Percentiles rank a stretch among this genome's conserved stretches.
phyloP scores from a whole-genome alignment of 768 basidiomycete genomes.

The Cubamyces sp. region DNA sequence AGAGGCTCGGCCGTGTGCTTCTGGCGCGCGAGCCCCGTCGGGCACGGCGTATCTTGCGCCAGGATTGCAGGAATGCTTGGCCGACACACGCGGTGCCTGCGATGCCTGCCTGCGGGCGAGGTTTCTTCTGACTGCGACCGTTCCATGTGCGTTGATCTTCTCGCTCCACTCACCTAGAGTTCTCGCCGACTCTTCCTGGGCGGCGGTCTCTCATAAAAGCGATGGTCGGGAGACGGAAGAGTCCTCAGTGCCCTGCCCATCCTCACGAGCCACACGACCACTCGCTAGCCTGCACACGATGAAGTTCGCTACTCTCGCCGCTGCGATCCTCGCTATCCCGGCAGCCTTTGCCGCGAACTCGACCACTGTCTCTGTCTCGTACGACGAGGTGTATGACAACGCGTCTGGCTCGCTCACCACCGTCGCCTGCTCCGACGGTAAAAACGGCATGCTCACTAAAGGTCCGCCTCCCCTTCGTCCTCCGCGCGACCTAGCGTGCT shows the following conservation, averaged over 20 bases:
- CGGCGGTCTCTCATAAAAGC: neutral
- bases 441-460: conserved; percentile 49
- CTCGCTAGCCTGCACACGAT: conserved; percentile 3
- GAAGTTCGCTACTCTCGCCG: conserved; percentile 24
- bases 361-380: conserved; percentile 36
- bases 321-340: conserved; percentile 17
- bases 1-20: neutral
- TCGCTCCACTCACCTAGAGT: conserved; percentile 3
- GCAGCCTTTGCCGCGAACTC: conserved; percentile 10
- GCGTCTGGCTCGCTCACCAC: conserved; percentile 41
- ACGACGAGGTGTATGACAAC: conserved; percentile 60
- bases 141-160: conserved; percentile 2
- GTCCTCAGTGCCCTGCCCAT: neutral
- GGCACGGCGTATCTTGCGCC: conserved; percentile 8
- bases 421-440: conserved; percentile 57
- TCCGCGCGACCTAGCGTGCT: too few relatives aligned
- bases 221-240: neutral
- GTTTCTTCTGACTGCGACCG: neutral
- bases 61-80: neutral
- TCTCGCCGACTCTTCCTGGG: neutral
- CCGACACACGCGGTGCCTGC: conserved; percentile 10
- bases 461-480: conserved; percentile 1
- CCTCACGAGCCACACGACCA: neutral
- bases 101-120: conserved; percentile 1
- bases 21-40: conserved; percentile 3